Conservation (phyloP, 106 monocot genomes). For the Amphibolis antarctica region DNA sequence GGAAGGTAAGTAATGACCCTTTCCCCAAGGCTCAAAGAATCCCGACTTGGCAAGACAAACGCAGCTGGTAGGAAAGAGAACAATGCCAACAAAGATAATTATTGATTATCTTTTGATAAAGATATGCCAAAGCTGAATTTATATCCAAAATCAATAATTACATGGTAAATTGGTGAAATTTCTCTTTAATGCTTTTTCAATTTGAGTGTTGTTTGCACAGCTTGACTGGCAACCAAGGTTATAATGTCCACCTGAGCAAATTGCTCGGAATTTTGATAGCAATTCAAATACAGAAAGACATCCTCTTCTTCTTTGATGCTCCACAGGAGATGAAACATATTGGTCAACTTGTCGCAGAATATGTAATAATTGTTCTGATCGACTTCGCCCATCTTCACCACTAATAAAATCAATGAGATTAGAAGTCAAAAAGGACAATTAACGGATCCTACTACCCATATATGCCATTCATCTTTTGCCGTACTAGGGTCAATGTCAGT, state of each 20-base stretch:
- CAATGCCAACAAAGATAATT: background rate
- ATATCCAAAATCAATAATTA: constrained; percentile 14
- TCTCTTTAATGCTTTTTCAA: constrained; percentile 33
- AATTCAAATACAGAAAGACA: constrained; percentile 74
- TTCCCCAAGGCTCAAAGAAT: constrained; percentile 83
- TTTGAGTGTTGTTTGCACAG: constrained; percentile 33
- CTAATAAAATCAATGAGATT: constrained; percentile 16
- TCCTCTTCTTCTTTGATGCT: constrained; percentile 87
- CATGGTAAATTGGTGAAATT: constrained; percentile 80
- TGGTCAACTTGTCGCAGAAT: constrained; percentile 84
- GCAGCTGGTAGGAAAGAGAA: constrained; percentile 51
- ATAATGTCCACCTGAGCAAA: constrained; percentile 81
- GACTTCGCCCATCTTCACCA: constrained; percentile 98
- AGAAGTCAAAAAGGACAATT: no score
- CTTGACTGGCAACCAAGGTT: constrained; percentile 38
- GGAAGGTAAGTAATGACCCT: constrained; percentile 83
- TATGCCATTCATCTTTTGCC: no score
- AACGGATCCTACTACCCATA: no score
- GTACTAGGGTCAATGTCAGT: no score
- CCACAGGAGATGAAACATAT: constrained; percentile 81
- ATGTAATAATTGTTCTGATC: constrained; percentile 85
- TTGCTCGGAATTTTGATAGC: constrained; percentile 62
- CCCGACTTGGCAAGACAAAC: constrained; percentile 82
- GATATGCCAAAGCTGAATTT: background rate
- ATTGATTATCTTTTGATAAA: background rate